Evolutionary conservation across 139 green algal genomes (phyloP).

Genomic region (Mychonastes homosphaera): DNA sequence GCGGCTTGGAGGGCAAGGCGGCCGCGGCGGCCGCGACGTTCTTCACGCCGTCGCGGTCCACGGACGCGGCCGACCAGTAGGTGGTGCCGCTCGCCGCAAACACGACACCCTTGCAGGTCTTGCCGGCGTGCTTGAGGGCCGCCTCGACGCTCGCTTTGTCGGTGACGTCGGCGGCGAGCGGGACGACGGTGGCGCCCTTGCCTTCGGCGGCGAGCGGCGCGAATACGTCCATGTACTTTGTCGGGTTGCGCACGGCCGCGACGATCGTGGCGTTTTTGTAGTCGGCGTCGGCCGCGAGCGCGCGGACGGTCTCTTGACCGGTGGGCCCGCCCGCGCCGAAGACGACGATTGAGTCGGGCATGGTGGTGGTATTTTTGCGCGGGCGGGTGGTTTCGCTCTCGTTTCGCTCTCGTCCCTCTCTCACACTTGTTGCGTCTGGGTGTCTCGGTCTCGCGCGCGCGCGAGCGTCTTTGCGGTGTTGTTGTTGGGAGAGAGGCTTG

Average conservation of each 20-base stretch:
- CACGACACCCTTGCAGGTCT: slow-evolving; percentile 21
- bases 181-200: slow-evolving; percentile 13
- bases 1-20: slow-evolving; percentile 3
- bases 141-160: slow-evolving; percentile 10
- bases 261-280: background rate
- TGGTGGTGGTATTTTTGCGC: too few relatives aligned
- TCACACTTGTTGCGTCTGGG: too few relatives aligned
- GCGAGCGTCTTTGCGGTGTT: too few relatives aligned
- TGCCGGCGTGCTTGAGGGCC: slow-evolving; percentile 6
- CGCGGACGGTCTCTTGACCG: slow-evolving; percentile 37
- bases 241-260: slow-evolving; percentile 27
- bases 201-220: too few relatives aligned
- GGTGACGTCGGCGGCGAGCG: slow-evolving; percentile 40
- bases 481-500: too few relatives aligned
- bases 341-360: slow-evolving; percentile 40
- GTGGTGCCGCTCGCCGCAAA: slow-evolving; percentile 41
- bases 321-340: slow-evolving; percentile 46
- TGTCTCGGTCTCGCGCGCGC: too few relatives aligned
- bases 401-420: too few relatives aligned
- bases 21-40: slow-evolving; percentile 26
- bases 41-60: slow-evolving; percentile 47
- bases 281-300: background rate
- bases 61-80: slow-evolving; percentile 33
- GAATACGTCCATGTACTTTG: slow-evolving; percentile 25
- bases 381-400: too few relatives aligned